Evolutionary conservation across 2,329 filamentous ascomycete genomes (phyloP).

Genomic region (Apiospora rasikravindrae): DNA sequence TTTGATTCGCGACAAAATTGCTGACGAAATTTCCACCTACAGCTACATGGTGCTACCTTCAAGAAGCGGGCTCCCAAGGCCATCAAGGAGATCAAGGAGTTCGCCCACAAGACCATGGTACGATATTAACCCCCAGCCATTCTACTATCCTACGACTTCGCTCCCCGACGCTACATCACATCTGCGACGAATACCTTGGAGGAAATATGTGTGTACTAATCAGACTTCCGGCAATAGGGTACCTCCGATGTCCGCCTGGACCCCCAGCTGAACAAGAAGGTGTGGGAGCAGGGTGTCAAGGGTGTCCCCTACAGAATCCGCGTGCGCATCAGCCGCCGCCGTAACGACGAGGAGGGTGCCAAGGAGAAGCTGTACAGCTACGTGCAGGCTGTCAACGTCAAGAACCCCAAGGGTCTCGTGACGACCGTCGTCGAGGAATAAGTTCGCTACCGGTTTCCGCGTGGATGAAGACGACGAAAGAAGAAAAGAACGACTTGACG

Average conservation of each 20-base stretch:
- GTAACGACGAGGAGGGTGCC: conserved; percentile 99
- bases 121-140: conserved; percentile 43
- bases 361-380: conserved; percentile 99
- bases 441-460: conserved; percentile 14
- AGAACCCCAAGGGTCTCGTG: conserved; percentile 97
- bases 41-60: conserved; percentile 98
- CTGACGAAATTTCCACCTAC: conserved; percentile 29
- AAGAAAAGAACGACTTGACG: conserved; percentile 18
- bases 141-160: background rate
- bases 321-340: conserved; percentile 98
- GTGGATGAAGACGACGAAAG: conserved; percentile 15
- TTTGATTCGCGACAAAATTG: conserved; percentile 15
- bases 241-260: conserved; percentile 97
- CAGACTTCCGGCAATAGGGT: conserved; percentile 63
- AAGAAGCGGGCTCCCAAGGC: conserved; percentile 99
- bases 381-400: conserved; percentile 99
- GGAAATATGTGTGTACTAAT: conserved; percentile 28
- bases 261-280: conserved; percentile 99
- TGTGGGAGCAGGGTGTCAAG: conserved; percentile 99
- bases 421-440: conserved; percentile 82
- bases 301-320: conserved; percentile 97
- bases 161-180: background rate
- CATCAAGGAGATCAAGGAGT: conserved; percentile 99
- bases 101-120: conserved; percentile 96
- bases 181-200: conserved; percentile 4